These are phyloP conservation scores for Leavenworthia alabamica DNA, from an alignment of 345 rosid genomes.

Conservation along the genomic window DNA sequence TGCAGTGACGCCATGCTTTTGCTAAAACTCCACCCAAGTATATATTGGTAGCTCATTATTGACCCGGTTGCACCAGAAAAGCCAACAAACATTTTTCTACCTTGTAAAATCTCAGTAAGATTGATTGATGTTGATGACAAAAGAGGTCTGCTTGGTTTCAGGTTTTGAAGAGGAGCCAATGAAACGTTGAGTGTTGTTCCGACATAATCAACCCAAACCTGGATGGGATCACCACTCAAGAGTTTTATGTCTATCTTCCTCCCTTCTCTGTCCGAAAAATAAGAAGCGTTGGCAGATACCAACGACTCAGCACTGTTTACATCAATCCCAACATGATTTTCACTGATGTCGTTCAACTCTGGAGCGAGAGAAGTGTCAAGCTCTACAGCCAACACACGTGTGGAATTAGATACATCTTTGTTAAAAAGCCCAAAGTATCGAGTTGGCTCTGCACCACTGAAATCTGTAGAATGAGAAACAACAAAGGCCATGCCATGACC, in stretches of 20 bases:
- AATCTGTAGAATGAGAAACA: constrained; percentile 28
- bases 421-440: constrained; percentile 49
- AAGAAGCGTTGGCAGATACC: constrained; percentile 32
- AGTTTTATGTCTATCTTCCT: constrained; percentile 30
- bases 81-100: constrained; percentile 44
- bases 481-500: constrained; percentile 45
- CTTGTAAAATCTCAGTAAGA: constrained; percentile 38
- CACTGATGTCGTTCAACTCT: constrained; percentile 41
- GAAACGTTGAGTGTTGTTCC: constrained; percentile 40
- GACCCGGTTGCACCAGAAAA: constrained; percentile 55
- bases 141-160: constrained; percentile 46
- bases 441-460: constrained; percentile 5
- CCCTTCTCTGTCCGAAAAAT: constrained; percentile 26
- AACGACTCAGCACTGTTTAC: constrained; percentile 39
- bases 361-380: constrained; percentile 39
- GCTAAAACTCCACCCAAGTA: constrained; percentile 68
- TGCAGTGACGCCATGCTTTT: constrained; percentile 32
- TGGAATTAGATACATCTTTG: constrained; percentile 20
- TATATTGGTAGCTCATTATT: constrained; percentile 33
- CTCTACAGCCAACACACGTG: constrained; percentile 55
- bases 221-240: constrained; percentile 39
- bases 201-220: constrained; percentile 65
- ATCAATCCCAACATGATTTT: constrained; percentile 63
- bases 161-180: constrained; percentile 31
- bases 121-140: constrained; percentile 35